phyloP scores from a whole-genome alignment of 495 filamentous ascomycete species.

The Aspergillus wentii region DNA sequence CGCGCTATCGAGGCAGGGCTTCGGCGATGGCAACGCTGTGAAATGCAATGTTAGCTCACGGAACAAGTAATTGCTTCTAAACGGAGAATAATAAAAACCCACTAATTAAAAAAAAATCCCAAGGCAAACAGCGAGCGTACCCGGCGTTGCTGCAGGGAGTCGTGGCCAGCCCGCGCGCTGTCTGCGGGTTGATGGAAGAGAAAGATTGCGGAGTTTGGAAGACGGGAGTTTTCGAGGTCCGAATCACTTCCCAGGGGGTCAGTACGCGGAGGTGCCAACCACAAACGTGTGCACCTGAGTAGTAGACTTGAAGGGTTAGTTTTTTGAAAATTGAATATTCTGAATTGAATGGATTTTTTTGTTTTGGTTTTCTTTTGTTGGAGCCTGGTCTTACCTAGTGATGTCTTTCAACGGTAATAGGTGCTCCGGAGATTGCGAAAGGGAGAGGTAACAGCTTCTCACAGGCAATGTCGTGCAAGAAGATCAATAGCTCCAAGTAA shows the following conservation, averaged over 20 bases:
- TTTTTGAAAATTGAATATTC: background rate
- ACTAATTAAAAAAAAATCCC: constrained; percentile 16
- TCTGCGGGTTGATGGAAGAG: constrained; percentile 25
- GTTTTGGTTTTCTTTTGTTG: background rate
- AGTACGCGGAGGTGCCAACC: constrained; percentile 15
- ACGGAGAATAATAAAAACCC: constrained; percentile 9
- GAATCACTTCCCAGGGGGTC: constrained; percentile 21
- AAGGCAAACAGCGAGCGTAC: constrained; percentile 21
- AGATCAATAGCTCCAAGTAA: too few species aligned
- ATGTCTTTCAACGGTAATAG: constrained; percentile 1
- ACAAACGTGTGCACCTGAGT: constrained; percentile 5
- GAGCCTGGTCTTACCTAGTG: background rate
- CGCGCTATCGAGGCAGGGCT: constrained; percentile 15
- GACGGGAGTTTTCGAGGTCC: constrained; percentile 24
- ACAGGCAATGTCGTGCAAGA: too few species aligned
- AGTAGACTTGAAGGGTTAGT: too few species aligned
- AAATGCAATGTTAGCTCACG: constrained; percentile 10
- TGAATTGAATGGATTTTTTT: background rate
- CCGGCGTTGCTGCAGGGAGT: constrained; percentile 26
- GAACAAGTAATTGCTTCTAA: background rate
- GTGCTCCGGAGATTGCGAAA: constrained; percentile 1
- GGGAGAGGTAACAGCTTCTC: constrained; percentile 3
- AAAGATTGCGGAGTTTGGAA: constrained; percentile 19
- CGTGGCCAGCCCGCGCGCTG: constrained; percentile 31
- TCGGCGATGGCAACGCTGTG: constrained; percentile 12